Base-by-base conservation (phyloP, 306 rosid genomes). In the Trifolium pratense region DNA sequence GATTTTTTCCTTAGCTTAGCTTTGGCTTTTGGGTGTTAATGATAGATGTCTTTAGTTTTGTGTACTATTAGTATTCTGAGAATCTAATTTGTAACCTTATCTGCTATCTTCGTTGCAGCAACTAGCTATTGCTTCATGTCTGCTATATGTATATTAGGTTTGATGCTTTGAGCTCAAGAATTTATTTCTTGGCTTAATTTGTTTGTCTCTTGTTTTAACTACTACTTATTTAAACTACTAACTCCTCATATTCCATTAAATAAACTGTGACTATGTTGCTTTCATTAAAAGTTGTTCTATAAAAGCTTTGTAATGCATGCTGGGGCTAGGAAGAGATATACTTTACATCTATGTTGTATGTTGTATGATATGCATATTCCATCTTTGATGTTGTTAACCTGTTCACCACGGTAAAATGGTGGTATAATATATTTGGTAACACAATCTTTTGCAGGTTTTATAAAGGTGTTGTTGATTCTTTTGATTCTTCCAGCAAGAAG, bases 361-460 rank as follows among this genome's bases (percentile, higher is more conserved):
- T 32, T 68, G 43, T 36, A 49, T 68, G 1, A 9, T 21, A 66
- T 78, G 69, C 70, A 10, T 70, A 32, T 61, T 61, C 51, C 31
- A 18, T 66, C 71, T 70, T 70, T 29, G 40, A 9, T 20, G 7
- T 39, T 37, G 65, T 40, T 18, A 74, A 15, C 37, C 16, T 46
- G 23, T 60, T 21, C 45, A 11, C 23, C 58, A 11, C 58, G 26
- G 67, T 68, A 39, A 6, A 73, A 26, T 46, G 37, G 9, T 12
- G 57, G 3, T 26, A 34, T 43, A 15, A 46, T 62, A 60, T 60
- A 66, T 16, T 67, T 46, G 16, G 66, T 73, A n/a, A 63, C 57
- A 64, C 63, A 25, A 25, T 37, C 21, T 68, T 79, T 72, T 84
- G 34, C 88, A 94, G 97, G 97, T 94, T 51, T 79, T 88, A 91